phyloP scores from a whole-genome alignment of 257 asterid genomes.

The Coffea eugenioides region DNA sequence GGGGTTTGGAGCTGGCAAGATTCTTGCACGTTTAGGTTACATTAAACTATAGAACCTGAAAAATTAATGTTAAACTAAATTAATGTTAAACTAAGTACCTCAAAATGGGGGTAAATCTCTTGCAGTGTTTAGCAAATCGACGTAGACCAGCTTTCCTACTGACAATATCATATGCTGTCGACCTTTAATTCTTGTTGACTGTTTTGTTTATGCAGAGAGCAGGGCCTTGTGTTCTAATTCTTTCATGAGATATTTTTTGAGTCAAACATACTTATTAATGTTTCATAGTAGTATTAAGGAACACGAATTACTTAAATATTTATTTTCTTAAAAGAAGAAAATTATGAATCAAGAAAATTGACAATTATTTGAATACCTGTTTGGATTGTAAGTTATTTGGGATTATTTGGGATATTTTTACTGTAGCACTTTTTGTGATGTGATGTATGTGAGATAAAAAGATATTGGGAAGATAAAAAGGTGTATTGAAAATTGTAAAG shows the following conservation, averaged over 20 bases:
- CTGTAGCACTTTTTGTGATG: no score
- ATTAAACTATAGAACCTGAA: not conserved
- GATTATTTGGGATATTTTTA: no score
- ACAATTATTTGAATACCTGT: not conserved
- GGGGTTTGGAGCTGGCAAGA: slow-evolving; percentile 12
- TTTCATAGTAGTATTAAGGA: not conserved
- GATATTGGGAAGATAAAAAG: no score
- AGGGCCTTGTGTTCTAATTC: not conserved
- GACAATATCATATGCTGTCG: not conserved
- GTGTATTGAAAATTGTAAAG: no score
- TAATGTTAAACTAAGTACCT: not conserved
- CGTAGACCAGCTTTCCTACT: slow-evolving; percentile 8
- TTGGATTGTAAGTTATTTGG: no score
- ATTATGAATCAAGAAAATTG: not conserved
- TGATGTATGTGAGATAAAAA: no score
- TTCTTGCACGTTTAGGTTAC: not conserved
- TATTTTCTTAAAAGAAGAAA: no score
- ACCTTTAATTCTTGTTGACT: not conserved
- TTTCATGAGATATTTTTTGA: not conserved
- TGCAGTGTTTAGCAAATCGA: slow-evolving; percentile 5
- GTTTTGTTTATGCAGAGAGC: not conserved
- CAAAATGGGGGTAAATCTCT: not conserved
- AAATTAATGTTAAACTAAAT: not conserved
- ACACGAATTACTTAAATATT: no score
- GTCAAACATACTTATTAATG: not conserved